phyloP scores from a whole-genome alignment of 2,329 filamentous ascomycete genomes.

The Fusarium siculi region DNA sequence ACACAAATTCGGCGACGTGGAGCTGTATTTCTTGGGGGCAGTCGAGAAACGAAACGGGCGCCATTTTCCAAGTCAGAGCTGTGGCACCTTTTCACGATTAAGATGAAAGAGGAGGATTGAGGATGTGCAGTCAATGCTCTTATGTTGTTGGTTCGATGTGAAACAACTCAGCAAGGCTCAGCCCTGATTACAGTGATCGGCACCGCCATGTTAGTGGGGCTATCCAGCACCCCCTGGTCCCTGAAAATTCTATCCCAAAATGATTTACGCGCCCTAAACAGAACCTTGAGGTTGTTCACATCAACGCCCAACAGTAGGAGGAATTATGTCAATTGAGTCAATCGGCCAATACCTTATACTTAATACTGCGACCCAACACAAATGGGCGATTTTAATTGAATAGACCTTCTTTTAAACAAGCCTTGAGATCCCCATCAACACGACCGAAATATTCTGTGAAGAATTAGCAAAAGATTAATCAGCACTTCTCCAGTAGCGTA shows the following conservation, averaged over 20 bases:
- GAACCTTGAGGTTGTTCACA: too few relatives aligned
- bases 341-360: too few relatives aligned
- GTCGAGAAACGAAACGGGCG: neutral
- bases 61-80: neutral
- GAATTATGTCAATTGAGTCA: too few relatives aligned
- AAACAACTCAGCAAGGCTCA: neutral
- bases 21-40: neutral
- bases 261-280: too few relatives aligned
- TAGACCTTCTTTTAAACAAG: neutral
- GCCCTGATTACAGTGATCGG: neutral
- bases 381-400: too few relatives aligned
- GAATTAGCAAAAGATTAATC: too few relatives aligned
- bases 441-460: slow-evolving; percentile 4
- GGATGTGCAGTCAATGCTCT: neutral
- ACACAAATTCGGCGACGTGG: fast-evolving
- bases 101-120: neutral
- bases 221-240: neutral
- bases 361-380: too few relatives aligned
- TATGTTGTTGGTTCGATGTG: neutral
- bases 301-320: too few relatives aligned
- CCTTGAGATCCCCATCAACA: neutral
- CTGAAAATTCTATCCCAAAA: neutral
- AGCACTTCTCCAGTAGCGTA: neutral
- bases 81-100: neutral
- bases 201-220: fast-evolving